Evolutionary conservation across 768 basidiomycete species (phyloP).

Genomic region (Melanogaster broomeanus): DNA sequence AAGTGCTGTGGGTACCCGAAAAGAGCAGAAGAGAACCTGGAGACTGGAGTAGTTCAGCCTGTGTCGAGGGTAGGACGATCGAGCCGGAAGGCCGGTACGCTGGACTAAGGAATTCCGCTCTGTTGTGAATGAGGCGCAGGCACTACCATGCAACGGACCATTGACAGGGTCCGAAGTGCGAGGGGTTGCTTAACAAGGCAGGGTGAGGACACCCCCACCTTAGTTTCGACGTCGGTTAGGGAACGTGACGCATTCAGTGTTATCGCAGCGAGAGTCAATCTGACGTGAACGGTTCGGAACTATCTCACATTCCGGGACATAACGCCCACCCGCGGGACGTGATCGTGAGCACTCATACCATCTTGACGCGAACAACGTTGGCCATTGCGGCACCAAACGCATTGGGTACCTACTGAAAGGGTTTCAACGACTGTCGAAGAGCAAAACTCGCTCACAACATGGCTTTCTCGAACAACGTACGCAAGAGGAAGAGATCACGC

Average conservation of each 20-base stretch:
- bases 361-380: background rate
- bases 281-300: constrained; percentile 12
- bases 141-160: constrained; percentile 12
- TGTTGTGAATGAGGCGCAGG: constrained; percentile 5
- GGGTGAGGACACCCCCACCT: constrained; percentile 8
- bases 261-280: constrained; percentile 1
- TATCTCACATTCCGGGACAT: background rate
- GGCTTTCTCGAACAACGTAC: constrained; percentile 22
- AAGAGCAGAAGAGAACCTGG: constrained; percentile 1
- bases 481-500: constrained; percentile 11
- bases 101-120: constrained; percentile 5
- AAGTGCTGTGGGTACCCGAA: background rate
- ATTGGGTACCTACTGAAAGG: constrained; percentile 8
- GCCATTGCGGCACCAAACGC: background rate
- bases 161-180: constrained; percentile 10
- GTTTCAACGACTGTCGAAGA: background rate
- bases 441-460: background rate
- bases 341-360: background rate
- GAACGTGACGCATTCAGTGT: constrained; percentile 6
- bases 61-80: constrained; percentile 15
- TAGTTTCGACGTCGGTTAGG: constrained; percentile 3
- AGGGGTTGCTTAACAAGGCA: background rate
- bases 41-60: background rate
- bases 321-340: constrained; percentile 1
- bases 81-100: constrained; percentile 18